Percentiles rank a stretch among this genome's conserved stretches.
Evolutionary conservation across 305 asterid genomes (phyloP).

Genomic region (Plantago coronopus): DNA sequence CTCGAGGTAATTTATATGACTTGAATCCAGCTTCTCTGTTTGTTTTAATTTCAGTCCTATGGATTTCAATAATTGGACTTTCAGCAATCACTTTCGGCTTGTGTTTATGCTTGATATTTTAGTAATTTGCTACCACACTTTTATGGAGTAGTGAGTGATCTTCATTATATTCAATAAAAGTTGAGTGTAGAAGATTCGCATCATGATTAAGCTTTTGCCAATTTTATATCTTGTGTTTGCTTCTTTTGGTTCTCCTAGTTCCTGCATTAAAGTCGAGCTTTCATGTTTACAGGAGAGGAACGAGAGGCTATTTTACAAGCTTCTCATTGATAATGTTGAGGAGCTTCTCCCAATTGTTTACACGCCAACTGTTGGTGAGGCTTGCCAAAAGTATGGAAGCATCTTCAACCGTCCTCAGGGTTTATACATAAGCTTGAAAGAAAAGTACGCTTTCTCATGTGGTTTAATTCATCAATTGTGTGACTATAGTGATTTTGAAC

Average conservation of each 20-base stretch:
- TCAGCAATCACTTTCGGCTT: not conserved
- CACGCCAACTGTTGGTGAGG: conserved; percentile 85
- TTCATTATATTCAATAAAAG: not conserved
- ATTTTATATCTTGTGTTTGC: not conserved
- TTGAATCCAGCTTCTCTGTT: not conserved
- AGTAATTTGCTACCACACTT: not conserved
- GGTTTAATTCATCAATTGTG: not conserved
- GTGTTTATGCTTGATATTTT: not conserved
- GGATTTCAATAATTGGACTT: not conserved
- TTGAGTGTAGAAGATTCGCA: not conserved
- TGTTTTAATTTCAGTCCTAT: not conserved
- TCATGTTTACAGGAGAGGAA: conserved; percentile 58
- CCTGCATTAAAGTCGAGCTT: conserved; percentile 2
- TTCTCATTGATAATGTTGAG: conserved; percentile 76
- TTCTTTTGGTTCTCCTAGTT: not conserved
- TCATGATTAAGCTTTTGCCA: too few relatives aligned
- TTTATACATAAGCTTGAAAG: conserved; percentile 73
- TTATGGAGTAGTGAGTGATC: not conserved
- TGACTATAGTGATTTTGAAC: conserved; percentile 17
- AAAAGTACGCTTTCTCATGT: conserved; percentile 44
- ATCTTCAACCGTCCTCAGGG: conserved; percentile 86
- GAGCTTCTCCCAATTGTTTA: conserved; percentile 84
- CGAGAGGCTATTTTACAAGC: conserved; percentile 82
- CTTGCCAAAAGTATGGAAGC: conserved; percentile 70
- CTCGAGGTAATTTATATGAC: conserved; percentile 49